Evolutionary conservation across 441 rosid genomes (phyloP).

Genomic region (Geranium incanum): DNA sequence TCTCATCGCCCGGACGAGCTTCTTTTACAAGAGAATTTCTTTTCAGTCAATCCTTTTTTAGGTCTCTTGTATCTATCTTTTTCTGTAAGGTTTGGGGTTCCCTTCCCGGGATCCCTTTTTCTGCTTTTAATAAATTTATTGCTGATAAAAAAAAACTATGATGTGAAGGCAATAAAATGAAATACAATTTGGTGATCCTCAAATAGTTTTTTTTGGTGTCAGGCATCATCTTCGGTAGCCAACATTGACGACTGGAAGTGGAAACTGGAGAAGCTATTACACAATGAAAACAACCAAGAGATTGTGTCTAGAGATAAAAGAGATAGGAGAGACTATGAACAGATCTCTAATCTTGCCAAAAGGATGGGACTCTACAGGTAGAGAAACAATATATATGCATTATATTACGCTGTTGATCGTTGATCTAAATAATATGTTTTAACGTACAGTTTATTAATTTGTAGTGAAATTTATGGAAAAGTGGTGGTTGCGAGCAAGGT

Average conservation of each 20-base stretch:
- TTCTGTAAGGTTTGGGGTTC: too few relatives aligned
- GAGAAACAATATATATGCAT: background rate
- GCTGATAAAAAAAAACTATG: background rate
- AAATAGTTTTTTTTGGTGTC: background rate
- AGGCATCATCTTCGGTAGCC: slow-evolving; percentile 92
- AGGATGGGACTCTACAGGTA: slow-evolving; percentile 93
- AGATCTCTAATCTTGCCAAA: slow-evolving; percentile 72
- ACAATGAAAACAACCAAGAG: slow-evolving; percentile 68
- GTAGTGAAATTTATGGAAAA: slow-evolving; percentile 82
- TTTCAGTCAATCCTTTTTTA: too few relatives aligned
- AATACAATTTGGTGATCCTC: background rate
- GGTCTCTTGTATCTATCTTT: too few relatives aligned
- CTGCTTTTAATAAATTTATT: too few relatives aligned
- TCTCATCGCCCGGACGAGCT: too few relatives aligned
- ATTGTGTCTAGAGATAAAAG: slow-evolving; percentile 79
- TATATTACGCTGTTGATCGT: background rate
- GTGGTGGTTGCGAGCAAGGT: slow-evolving; percentile 96
- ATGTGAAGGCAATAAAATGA: background rate
- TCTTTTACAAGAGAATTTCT: too few relatives aligned
- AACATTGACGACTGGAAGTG: slow-evolving; percentile 96
- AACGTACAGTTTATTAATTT: background rate
- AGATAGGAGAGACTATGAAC: slow-evolving; percentile 93
- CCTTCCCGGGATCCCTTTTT: too few relatives aligned
- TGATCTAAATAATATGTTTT: background rate
- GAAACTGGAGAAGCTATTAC: slow-evolving; percentile 72